Percentiles rank a stretch among this genome's conserved stretches.
These are phyloP conservation scores for Fraxinus nigra DNA, from an alignment of 305 asterid genomes.

Conservation along the genomic window DNA sequence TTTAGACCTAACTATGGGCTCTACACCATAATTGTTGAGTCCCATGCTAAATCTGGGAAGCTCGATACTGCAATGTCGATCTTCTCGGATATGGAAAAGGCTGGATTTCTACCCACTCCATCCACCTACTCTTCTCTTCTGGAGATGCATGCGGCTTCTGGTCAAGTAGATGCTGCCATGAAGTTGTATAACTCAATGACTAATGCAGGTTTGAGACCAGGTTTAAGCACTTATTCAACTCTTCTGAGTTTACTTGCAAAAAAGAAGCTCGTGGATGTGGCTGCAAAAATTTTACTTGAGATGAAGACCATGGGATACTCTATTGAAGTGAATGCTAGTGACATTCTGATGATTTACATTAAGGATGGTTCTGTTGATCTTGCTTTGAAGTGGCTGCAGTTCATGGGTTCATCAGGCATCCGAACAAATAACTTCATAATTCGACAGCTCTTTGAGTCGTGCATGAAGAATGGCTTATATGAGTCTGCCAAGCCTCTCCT, in stretches of 20 bases:
- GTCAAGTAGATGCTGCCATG: constrained; percentile 91
- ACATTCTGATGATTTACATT: constrained; percentile 86
- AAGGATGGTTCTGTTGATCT: constrained; percentile 91
- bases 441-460: constrained; percentile 87
- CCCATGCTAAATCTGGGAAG: constrained; percentile 96
- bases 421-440: constrained; percentile 93
- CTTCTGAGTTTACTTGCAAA: constrained; percentile 76
- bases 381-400: constrained; percentile 88
- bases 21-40: constrained; percentile 83
- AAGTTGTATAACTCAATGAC: constrained; percentile 95
- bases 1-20: constrained; percentile 91
- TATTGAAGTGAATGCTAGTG: constrained; percentile 94
- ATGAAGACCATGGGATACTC: constrained; percentile 98
- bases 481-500: constrained; percentile 95
- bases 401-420: constrained; percentile 92
- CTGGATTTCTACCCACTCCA: constrained; percentile 93
- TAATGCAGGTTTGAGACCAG: constrained; percentile 84
- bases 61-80: constrained; percentile 87
- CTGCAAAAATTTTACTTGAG: constrained; percentile 92
- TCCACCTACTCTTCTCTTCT: constrained; percentile 91
- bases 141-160: constrained; percentile 94
- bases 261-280: constrained; percentile 91
- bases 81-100: constrained; percentile 90
- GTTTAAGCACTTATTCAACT: constrained; percentile 75
- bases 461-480: constrained; percentile 89